Conservation (phyloP, 2,329 filamentous ascomycete species). For the Beauveria scarabaeidicola region DNA sequence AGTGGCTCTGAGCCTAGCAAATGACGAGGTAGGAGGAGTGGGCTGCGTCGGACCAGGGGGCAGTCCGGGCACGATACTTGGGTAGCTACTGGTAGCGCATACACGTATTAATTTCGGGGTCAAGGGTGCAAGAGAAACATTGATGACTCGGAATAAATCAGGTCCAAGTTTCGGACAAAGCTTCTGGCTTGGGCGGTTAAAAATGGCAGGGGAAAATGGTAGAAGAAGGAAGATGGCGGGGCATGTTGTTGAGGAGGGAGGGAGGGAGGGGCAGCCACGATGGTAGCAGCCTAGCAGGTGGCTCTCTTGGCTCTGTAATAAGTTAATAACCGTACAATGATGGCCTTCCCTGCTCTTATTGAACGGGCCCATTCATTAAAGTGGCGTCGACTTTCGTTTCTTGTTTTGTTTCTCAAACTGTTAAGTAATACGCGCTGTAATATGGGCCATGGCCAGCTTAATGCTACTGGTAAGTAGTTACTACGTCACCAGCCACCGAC, state of each 20-base stretch:
- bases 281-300: background rate
- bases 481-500: background rate
- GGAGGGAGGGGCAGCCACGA: conserved; percentile 8
- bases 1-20: conserved; percentile 3
- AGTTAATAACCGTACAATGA: background rate
- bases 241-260: conserved; percentile 3
- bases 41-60: background rate
- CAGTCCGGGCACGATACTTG: background rate
- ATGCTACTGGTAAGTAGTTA: background rate
- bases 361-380: background rate
- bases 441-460: too few relatives aligned
- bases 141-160: background rate
- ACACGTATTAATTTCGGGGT: background rate
- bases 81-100: background rate
- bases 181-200: background rate
- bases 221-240: background rate
- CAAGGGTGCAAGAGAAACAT: background rate
- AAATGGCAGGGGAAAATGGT: background rate
- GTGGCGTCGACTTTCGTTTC: background rate
- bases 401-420: background rate
- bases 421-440: background rate
- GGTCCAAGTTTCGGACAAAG: background rate
- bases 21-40: conserved; percentile 1
- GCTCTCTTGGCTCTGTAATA: background rate
- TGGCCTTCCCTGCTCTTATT: background rate